Conservation (phyloP, 164 flowering plant genomes). For the Paratinospora sagittata region DNA sequence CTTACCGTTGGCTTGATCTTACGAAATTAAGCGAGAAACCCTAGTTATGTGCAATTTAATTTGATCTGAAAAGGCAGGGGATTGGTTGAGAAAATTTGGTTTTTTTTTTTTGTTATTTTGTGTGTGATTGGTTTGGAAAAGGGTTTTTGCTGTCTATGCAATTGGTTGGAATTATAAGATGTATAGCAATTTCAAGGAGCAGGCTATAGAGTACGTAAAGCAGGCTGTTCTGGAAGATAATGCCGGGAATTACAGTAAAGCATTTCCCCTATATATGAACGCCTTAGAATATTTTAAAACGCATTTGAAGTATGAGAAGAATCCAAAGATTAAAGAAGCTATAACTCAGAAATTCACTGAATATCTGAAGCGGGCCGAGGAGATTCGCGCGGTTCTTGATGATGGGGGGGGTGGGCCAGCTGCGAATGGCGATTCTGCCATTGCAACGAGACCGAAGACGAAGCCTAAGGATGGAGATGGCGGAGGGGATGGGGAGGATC, state of each 20-base stretch:
- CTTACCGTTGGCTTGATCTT: not conserved
- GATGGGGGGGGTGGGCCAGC: conserved; percentile 82
- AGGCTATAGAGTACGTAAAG: conserved; percentile 90
- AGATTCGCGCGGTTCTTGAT: conserved; percentile 85
- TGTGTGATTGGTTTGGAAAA: not conserved
- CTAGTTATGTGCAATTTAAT: not conserved
- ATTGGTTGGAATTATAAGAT: conserved; percentile 22
- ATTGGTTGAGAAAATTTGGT: not conserved
- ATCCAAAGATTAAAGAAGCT: conserved; percentile 86
- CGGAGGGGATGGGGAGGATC: conserved; percentile 75
- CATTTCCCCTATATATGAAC: conserved; percentile 93
- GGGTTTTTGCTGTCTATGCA: not conserved
- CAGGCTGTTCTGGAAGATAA: conserved; percentile 96
- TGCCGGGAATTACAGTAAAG: conserved; percentile 88
- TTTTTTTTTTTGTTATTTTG: not conserved
- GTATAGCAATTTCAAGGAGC: conserved; percentile 99
- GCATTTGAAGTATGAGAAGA: conserved; percentile 93
- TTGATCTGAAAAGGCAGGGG: not conserved
- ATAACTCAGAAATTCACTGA: conserved; percentile 93
- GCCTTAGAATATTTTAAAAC: conserved; percentile 93
- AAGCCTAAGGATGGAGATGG: conserved; percentile 69
- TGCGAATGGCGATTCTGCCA: conserved; percentile 75
- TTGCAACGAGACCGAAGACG: conserved; percentile 68
- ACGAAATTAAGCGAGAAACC: not conserved
- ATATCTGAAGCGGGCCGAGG: conserved; percentile 95